A percentile compares a stretch with the other conserved stretches of the same genome.
These are phyloP conservation scores for Teunomyces barrocoloradensis DNA, from an alignment of 805 yeast species.

Conservation along the genomic window DNA sequence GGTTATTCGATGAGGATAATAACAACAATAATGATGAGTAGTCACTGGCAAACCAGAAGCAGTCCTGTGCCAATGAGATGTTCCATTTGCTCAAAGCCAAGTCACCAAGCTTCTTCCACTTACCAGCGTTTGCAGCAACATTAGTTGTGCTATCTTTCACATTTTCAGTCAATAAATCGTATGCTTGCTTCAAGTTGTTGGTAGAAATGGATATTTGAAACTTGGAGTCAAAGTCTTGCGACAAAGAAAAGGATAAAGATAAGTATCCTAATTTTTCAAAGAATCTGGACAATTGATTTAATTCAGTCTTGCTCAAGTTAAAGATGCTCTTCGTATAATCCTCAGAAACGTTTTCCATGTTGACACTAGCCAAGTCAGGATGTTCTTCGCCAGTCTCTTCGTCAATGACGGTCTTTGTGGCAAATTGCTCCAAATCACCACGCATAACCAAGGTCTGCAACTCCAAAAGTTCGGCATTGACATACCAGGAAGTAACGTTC, in stretches of 20 bases:
- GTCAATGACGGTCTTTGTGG: constrained; percentile 26
- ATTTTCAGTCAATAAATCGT: constrained; percentile 39
- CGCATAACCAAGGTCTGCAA: constrained; percentile 94
- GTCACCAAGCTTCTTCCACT: constrained; percentile 94
- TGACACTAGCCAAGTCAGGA: constrained; percentile 35
- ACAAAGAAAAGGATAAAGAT: constrained; percentile 77
- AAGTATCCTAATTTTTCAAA: constrained; percentile 88
- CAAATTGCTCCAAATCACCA: constrained; percentile 80
- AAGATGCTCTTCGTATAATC: constrained; percentile 50
- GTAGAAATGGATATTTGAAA: constrained; percentile 85
- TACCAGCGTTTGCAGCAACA: constrained; percentile 37
- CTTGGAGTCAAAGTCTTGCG: constrained; percentile 86
- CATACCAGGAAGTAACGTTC: constrained; percentile 73
- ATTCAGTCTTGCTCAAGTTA: constrained; percentile 61
- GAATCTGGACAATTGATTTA: constrained; percentile 82
- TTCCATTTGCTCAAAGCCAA: constrained; percentile 77
- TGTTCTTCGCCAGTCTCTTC: constrained; percentile 38
- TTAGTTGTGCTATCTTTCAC: constrained; percentile 49
- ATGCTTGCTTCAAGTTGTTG: constrained; percentile 69
- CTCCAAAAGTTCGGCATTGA: constrained; percentile 84
- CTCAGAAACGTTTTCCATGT: constrained; percentile 58
- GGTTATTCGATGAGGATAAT: constrained; percentile 77
- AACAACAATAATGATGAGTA: constrained; percentile 76
- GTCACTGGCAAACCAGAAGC: constrained; percentile 78
- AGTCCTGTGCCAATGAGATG: constrained; percentile 72